Conservation (phyloP, 768 basidiomycete genomes). For the Xerocomellus dryophilus region DNA sequence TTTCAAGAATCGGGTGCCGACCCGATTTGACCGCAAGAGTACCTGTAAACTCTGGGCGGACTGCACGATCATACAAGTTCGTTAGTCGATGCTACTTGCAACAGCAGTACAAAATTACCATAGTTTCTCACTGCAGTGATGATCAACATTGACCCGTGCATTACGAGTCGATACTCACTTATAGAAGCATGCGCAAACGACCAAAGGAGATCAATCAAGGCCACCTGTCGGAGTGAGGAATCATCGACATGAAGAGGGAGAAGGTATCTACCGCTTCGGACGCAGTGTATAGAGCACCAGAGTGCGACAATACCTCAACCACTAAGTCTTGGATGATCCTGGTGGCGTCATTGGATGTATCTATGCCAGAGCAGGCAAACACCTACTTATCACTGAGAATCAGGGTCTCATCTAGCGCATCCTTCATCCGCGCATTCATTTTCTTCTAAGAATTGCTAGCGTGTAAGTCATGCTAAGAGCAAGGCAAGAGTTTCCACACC, state of each 20-base stretch:
- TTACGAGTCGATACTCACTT: slow-evolving; percentile 44
- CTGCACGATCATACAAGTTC: slow-evolving; percentile 35
- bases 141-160: background rate
- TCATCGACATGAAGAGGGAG: background rate
- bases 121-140: slow-evolving; percentile 45
- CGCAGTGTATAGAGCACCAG: slow-evolving; percentile 83
- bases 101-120: slow-evolving; percentile 28
- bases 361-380: background rate
- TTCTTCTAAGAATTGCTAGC: slow-evolving; percentile 56
- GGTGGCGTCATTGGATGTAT: background rate
- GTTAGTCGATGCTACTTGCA: background rate
- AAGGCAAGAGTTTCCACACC: slow-evolving; percentile 41
- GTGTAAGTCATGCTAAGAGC: background rate
- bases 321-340: slow-evolving; percentile 83
- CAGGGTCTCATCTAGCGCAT: slow-evolving; percentile 86
- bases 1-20: slow-evolving; percentile 85
- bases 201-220: slow-evolving; percentile 86
- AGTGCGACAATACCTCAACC: slow-evolving; percentile 60
- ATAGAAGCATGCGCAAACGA: slow-evolving; percentile 83
- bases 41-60: slow-evolving; percentile 88
- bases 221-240: slow-evolving; percentile 49
- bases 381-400: slow-evolving; percentile 77
- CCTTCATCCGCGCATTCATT: slow-evolving; percentile 84
- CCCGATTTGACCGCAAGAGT: slow-evolving; percentile 88
- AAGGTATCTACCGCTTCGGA: slow-evolving; percentile 69